Evolutionary conservation across 164 flowering plant species (phyloP), one percentile per base, ranked within the genome.

Genomic region (Paratinospora sagittata): DNA sequence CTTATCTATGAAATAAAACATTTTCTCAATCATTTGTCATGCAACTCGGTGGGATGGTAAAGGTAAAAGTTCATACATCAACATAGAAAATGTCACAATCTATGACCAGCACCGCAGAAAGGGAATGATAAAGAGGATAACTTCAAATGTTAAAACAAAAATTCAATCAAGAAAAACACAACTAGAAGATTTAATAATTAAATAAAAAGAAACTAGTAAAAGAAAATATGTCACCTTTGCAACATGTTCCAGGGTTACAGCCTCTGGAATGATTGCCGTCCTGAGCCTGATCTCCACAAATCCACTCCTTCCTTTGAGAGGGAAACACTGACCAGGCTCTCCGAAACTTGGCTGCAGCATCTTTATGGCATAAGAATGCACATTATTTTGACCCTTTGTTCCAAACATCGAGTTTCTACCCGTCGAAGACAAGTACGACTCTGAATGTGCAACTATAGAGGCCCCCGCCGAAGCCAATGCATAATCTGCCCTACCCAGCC

Each of bases 341-440:
- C 97, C 97, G 80, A 92, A 92, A 81, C 97, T 92, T 0, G 97
- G 97, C 57, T 27, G 77, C 78, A 92, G 57, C 88, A 92, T 84
- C 83, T 71, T 88, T 10, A 21, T 77, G 2, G 96, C 84, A 72
- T 84, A 70, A 9, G 30, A 43, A 69, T 81, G 83, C 66, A 86
- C 86, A 57, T 69, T 75, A 67, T 63, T 71, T 14, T 67, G 66
- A 8, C 27, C 26, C 36, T 23, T 49, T 45, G 26, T 30, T 68
- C 8, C 57, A 12, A 47, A 8, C 21, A 75, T 65, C 83, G 82
- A 82, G 67, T 57, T 72, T 37, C 73, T 41, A 61, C 77, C 70
- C 52, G 73, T 86, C 55, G 76, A 73, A 68, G 26, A 67, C 45
- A 47, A 11, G 75, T 43, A 82, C 0, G 90, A 83, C 33, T 86